A percentile compares a stretch with the other conserved stretches of the same genome.
phyloP scores from a whole-genome alignment of 305 asterid genomes.

The Andrographis paniculata region DNA sequence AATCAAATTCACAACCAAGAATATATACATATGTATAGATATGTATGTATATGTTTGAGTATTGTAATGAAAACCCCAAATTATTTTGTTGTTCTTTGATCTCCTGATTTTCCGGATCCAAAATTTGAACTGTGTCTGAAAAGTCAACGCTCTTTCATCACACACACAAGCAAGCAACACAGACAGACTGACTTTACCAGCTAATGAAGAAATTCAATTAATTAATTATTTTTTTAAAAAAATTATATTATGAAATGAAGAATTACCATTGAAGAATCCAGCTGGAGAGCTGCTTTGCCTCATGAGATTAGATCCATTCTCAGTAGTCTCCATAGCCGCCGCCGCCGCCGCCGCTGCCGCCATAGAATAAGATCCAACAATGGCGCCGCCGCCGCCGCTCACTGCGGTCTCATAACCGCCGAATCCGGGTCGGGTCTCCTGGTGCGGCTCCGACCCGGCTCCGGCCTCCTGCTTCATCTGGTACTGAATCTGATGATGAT shows the following conservation, averaged over 20 bases:
- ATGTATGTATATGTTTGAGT: too few relatives aligned
- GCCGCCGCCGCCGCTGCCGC: constrained; percentile 42
- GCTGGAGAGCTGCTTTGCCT: constrained; percentile 90
- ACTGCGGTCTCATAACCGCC: constrained; percentile 39
- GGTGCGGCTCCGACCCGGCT: constrained; percentile 28
- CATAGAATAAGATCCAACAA: constrained; percentile 55
- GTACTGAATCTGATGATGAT: constrained; percentile 14
- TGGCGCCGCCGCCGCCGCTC: constrained; percentile 35
- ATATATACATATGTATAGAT: neutral
- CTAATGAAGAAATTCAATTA: constrained; percentile 26
- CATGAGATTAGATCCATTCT: constrained; percentile 42
- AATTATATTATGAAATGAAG: neutral
- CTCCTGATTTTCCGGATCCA: constrained; percentile 24
- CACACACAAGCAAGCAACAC: neutral
- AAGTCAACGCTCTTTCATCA: constrained; percentile 26
- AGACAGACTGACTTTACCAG: constrained; percentile 26
- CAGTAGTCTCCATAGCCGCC: constrained; percentile 38
- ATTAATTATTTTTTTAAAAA: constrained; percentile 22
- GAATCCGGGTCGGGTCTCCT: constrained; percentile 30
- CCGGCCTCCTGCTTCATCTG: constrained; percentile 20
- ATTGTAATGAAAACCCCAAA: neutral
- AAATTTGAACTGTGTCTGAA: neutral
- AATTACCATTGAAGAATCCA: constrained; percentile 58
- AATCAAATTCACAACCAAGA: neutral
- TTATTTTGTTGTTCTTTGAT: neutral